phyloP scores from a whole-genome alignment of 371 early-diverging fungal genomes.

The Actinomortierella wolfii region DNA sequence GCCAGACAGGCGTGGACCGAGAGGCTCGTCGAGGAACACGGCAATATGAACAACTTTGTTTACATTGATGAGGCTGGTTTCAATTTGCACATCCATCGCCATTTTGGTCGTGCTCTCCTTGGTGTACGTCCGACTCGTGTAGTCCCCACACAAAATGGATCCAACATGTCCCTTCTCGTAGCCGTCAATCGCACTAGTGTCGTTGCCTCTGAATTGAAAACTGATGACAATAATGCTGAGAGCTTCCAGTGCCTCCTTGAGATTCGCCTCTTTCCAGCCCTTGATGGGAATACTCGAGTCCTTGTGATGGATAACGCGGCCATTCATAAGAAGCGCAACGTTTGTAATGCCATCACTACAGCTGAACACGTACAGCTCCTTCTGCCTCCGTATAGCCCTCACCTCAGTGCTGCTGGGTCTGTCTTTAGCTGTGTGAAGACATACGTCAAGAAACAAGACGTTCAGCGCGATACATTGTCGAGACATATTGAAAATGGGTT shows the following conservation, averaged over 20 bases:
- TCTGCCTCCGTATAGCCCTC: slow-evolving; percentile 5
- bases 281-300: too few species aligned
- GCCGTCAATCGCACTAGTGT: slow-evolving; percentile 3
- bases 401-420: slow-evolving; percentile 3
- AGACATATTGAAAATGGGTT: neutral
- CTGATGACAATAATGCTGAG: neutral
- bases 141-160: slow-evolving; percentile 1
- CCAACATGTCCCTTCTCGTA: slow-evolving; percentile 4
- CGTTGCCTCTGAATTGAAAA: neutral
- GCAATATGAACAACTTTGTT: neutral
- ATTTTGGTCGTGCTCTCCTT: slow-evolving; percentile 6
- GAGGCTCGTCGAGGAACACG: neutral
- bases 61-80: slow-evolving; percentile 10
- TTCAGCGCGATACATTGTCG: neutral
- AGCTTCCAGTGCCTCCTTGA: neutral
- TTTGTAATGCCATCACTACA: neutral
- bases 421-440: slow-evolving; percentile 3
- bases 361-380: neutral
- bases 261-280: neutral
- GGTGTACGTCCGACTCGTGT: neutral
- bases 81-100: slow-evolving; percentile 7
- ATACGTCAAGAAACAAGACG: neutral
- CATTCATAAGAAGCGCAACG: neutral
- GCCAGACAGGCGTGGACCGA: neutral
- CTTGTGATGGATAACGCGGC: neutral